Evolutionary conservation across 257 asterid species (phyloP).

Genomic region (Solanum neorickii): DNA sequence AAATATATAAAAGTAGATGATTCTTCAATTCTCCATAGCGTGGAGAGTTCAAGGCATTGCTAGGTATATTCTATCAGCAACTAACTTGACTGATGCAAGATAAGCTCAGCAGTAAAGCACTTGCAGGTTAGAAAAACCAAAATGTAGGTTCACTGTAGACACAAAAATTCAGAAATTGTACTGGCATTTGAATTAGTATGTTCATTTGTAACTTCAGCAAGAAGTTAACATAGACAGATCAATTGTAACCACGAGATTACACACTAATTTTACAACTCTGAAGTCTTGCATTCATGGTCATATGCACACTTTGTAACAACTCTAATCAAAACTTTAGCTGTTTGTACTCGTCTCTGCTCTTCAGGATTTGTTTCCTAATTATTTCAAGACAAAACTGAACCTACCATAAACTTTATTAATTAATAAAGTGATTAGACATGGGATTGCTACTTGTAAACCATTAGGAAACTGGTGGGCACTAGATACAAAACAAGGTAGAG

Average conservation of each 20-base stretch:
- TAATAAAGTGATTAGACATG: background rate
- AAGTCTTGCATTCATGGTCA: background rate
- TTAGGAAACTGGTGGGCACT: background rate
- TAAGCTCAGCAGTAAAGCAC: background rate
- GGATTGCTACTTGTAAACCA: background rate
- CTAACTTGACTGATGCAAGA: background rate
- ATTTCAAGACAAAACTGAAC: background rate
- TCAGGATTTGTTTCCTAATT: background rate
- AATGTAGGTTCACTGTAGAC: background rate
- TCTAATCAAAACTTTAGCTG: background rate
- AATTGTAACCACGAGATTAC: background rate
- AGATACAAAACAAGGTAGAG: background rate
- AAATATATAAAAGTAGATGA: background rate
- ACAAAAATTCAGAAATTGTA: background rate
- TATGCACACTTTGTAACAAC: background rate
- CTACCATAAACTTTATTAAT: background rate
- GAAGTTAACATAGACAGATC: background rate
- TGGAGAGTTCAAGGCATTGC: background rate
- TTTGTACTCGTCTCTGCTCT: background rate
- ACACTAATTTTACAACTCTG: background rate
- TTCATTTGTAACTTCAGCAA: background rate
- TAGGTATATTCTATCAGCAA: background rate
- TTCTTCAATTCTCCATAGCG: background rate
- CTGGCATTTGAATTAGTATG: background rate
- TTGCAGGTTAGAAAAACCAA: background rate